Evolutionary conservation across 345 rosid genomes (phyloP), one percentile per base, ranked within the genome.

Genomic region (Abelmoschus esculentus): DNA sequence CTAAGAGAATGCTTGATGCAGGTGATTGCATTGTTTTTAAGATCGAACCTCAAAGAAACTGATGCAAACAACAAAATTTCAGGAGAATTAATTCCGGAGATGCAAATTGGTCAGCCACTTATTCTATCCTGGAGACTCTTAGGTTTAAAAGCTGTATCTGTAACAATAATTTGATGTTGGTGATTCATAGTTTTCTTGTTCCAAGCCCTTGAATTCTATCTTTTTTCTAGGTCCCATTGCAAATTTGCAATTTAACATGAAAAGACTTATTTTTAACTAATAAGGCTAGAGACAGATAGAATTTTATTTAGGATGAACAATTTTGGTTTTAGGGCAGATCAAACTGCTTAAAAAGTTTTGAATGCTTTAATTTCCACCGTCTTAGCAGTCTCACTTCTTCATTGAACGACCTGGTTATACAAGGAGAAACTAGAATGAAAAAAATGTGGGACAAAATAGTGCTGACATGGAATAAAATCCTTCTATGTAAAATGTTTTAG

Each of bases 11-110:
- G 68, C 64, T 74, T 80, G 72, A 67, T 85, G 72, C 87, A 95
- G 99, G 96, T 91, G 61, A 84, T 91, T 86, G 86, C 97, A 50
- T 61, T 95, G 79, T 86, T 79, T 78, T 73, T 88, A 58, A 84
- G 96, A 60, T 91, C 96, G 77, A 88, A 85, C 76, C 78, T 88
- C 75, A 83, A 79, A 76, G 71, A 75, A 66, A 34, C 77, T 75
- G 73, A 58, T 70, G 70, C 71, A 55, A 72, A 74, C 70, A 72
- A 67, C 62, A 57, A 73, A 73, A 64, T 54, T 62, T 63, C 28
- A 18, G 81, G 80, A 72, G 80, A 76, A 64, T 8, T 36, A 53
- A 57, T 72, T 52, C 42, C 69, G 8, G 69, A 63, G 52, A 22
- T 50, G 15, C 85, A 58, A 72, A 49, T 56, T 52, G 88, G 88